Conservation (phyloP, 2,329 filamentous ascomycete genomes). For the Aspergillus pseudoviridinutans region DNA sequence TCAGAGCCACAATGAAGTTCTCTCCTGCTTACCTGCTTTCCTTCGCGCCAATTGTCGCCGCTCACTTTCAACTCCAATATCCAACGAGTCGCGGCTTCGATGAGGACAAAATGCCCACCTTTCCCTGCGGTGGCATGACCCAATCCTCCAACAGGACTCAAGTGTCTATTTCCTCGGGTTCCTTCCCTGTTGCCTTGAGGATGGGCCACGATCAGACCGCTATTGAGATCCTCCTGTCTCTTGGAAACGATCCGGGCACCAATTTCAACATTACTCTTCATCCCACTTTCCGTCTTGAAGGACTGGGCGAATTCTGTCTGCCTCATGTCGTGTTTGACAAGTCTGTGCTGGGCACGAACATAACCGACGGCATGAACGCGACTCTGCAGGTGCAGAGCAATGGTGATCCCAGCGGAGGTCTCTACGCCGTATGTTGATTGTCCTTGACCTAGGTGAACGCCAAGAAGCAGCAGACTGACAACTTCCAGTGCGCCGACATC, state of each 20-base stretch:
- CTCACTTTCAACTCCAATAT: constrained; percentile 55
- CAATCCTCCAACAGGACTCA: constrained; percentile 44
- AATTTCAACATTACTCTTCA: constrained; percentile 68
- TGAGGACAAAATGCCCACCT: constrained; percentile 44
- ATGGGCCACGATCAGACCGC: constrained; percentile 52
- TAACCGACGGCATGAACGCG: constrained; percentile 59
- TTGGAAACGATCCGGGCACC: constrained; percentile 50
- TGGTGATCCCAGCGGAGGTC: constrained; percentile 54
- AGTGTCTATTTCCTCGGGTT: constrained; percentile 47
- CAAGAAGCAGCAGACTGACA: not conserved
- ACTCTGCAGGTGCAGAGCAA: constrained; percentile 67
- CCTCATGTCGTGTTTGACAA: constrained; percentile 47
- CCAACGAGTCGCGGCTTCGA: constrained; percentile 49
- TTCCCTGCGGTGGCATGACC: constrained; percentile 51
- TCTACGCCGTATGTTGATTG: constrained; percentile 58
- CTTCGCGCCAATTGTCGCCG: constrained; percentile 45
- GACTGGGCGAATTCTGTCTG: constrained; percentile 64
- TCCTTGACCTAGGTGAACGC: not conserved
- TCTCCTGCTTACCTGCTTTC: constrained; percentile 35
- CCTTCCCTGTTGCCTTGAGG: constrained; percentile 49
- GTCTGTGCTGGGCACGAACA: constrained; percentile 37
- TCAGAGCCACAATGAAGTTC: constrained; percentile 26
- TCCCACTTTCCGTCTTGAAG: constrained; percentile 56
- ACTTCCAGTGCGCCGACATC: constrained; percentile 65
- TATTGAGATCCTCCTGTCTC: constrained; percentile 51